Evolutionary conservation across 257 asterid species (phyloP).

Genomic region (Petrea volubilis): DNA sequence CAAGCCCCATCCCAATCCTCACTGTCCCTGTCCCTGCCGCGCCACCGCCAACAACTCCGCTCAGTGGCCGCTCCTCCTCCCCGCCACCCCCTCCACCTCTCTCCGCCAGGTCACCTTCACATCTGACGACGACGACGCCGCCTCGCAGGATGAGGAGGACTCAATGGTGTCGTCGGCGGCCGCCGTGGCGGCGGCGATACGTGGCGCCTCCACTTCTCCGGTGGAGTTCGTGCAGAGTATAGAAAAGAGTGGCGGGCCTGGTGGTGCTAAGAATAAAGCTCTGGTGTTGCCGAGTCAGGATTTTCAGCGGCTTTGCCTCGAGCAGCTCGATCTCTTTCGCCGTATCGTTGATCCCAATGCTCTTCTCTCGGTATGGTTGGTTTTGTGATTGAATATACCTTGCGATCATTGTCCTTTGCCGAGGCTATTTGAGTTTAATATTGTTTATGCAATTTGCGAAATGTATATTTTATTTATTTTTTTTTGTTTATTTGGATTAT

Average conservation of each 20-base stretch:
- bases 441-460: slow-evolving; percentile 11
- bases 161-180: slow-evolving; percentile 72
- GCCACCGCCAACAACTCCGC: slow-evolving; percentile 48
- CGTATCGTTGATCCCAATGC: slow-evolving; percentile 76
- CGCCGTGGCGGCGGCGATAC: slow-evolving; percentile 71
- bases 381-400: not conserved
- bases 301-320: slow-evolving; percentile 78
- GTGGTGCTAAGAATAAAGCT: slow-evolving; percentile 40
- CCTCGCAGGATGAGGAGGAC: slow-evolving; percentile 27
- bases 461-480: not conserved
- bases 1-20: slow-evolving; percentile 26
- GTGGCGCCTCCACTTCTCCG: slow-evolving; percentile 81
- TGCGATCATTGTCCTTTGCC: slow-evolving; percentile 11
- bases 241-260: slow-evolving; percentile 43
- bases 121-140: slow-evolving; percentile 30
- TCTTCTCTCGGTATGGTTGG: slow-evolving; percentile 59
- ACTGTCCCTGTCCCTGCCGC: slow-evolving; percentile 44
- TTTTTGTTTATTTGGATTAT: not conserved
- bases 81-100: slow-evolving; percentile 45
- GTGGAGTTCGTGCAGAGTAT: slow-evolving; percentile 80
- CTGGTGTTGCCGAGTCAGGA: slow-evolving; percentile 86
- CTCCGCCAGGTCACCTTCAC: slow-evolving; percentile 59
- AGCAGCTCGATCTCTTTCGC: slow-evolving; percentile 86
- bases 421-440: not conserved
- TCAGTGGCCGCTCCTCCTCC: slow-evolving; percentile 43